Percentiles rank a stretch among this genome's conserved stretches.
phyloP scores from a whole-genome alignment of 225 moss, liverwort and hornwort species.

The Anthoceros angustus region DNA sequence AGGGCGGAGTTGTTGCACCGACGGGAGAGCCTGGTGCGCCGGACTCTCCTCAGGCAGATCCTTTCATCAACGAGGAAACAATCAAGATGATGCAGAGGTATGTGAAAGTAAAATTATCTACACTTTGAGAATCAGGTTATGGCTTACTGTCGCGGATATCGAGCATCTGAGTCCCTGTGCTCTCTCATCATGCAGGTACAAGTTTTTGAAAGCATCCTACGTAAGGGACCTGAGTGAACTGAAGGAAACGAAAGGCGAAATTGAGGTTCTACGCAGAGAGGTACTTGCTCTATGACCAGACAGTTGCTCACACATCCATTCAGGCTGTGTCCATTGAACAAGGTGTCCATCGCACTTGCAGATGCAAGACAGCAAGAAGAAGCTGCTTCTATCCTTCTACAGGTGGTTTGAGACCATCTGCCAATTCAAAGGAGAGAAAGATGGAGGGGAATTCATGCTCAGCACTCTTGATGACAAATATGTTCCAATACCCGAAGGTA shows the following conservation, averaged over 20 bases:
- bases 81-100: too few relatives aligned
- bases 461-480: neutral
- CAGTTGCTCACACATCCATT: neutral
- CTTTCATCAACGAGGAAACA: too few relatives aligned
- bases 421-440: conserved; percentile 2
- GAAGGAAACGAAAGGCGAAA: neutral
- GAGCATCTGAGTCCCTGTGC: neutral
- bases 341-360: neutral
- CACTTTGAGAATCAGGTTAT: neutral
- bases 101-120: too few relatives aligned
- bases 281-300: neutral
- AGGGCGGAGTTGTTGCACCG: too few relatives aligned
- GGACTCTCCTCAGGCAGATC: too few relatives aligned
- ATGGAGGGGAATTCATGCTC: neutral
- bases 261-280: neutral
- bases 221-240: neutral
- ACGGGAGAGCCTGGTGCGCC: too few relatives aligned
- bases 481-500: neutral
- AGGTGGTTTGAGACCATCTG: conserved; percentile 3
- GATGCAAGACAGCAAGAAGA: conserved; percentile 1
- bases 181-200: neutral
- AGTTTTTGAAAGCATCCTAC: neutral
- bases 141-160: neutral
- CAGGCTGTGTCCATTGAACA: neutral
- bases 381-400: neutral